Evolutionary conservation across 1,139 yeast genomes (phyloP).

Genomic region (Taphrina flavorubra): DNA sequence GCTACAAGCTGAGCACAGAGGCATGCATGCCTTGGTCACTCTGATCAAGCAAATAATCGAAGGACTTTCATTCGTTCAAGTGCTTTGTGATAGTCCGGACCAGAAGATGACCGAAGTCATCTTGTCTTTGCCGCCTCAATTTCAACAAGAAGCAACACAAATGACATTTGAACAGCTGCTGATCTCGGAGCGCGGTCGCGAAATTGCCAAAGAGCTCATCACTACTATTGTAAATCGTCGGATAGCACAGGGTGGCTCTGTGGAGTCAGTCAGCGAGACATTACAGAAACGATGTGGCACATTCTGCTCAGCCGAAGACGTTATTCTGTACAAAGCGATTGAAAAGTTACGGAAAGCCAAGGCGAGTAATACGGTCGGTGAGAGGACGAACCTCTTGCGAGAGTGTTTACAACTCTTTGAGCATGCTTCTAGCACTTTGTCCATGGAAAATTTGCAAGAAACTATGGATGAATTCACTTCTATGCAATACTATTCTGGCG

Average conservation of each 20-base stretch:
- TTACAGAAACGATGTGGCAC: conserved; percentile 93
- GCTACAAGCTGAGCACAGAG: conserved; percentile 88
- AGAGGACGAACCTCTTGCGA: conserved; percentile 71
- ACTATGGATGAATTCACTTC: conserved; percentile 79
- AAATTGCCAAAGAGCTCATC: conserved; percentile 79
- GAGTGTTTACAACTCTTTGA: conserved; percentile 79
- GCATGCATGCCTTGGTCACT: conserved; percentile 76
- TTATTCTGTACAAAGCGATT: conserved; percentile 88
- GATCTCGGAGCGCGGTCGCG: conserved; percentile 67
- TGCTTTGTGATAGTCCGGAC: conserved; percentile 70
- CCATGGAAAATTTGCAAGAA: conserved; percentile 79
- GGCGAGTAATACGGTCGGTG: conserved; percentile 58
- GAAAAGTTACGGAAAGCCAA: conserved; percentile 90
- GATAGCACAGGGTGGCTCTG: conserved; percentile 89
- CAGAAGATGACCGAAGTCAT: conserved; percentile 67
- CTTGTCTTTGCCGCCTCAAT: conserved; percentile 67
- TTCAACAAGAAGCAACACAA: conserved; percentile 70
- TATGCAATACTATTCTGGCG: conserved; percentile 80
- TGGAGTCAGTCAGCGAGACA: conserved; percentile 85
- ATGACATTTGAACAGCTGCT: conserved; percentile 77
- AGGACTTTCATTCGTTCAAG: conserved; percentile 83
- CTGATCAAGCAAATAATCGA: conserved; percentile 82
- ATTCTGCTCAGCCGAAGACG: conserved; percentile 93
- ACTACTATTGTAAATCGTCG: conserved; percentile 88
- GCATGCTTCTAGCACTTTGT: conserved; percentile 77